These are phyloP conservation scores for Leccinum truebloodii DNA, from an alignment of 768 basidiomycete species.

Conservation along the genomic window DNA sequence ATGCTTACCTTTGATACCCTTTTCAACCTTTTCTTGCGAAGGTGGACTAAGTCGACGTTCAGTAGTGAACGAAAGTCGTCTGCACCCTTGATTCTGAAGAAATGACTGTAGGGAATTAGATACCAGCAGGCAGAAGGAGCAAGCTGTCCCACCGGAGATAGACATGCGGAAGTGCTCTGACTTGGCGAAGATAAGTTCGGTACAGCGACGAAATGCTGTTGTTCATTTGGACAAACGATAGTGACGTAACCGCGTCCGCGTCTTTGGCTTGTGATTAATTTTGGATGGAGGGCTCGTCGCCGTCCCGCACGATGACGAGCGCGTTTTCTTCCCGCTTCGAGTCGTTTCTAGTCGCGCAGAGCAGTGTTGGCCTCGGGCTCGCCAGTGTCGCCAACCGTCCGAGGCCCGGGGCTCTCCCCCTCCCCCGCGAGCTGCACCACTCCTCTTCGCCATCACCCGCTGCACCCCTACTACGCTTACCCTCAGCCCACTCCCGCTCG, in stretches of 20 bases:
- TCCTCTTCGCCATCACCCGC: slow-evolving; percentile 7
- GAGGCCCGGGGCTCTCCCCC: slow-evolving; percentile 7
- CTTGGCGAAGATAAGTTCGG: slow-evolving; percentile 42
- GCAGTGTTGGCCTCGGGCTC: not conserved
- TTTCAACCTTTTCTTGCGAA: slow-evolving; percentile 45
- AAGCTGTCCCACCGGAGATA: slow-evolving; percentile 44
- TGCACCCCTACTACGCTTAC: slow-evolving; percentile 22
- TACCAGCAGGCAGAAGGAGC: not conserved
- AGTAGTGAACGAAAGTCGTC: slow-evolving; percentile 59
- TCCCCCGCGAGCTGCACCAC: slow-evolving; percentile 19
- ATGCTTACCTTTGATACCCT: slow-evolving; percentile 50
- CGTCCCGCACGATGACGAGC: slow-evolving; percentile 12
- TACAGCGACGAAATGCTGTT: slow-evolving; percentile 35
- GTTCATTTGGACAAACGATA: not conserved
- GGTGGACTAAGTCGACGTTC: slow-evolving; percentile 30
- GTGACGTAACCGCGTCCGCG: slow-evolving; percentile 12
- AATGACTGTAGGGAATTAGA: slow-evolving; percentile 45
- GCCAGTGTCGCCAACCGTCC: slow-evolving; percentile 1
- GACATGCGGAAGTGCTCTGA: slow-evolving; percentile 42
- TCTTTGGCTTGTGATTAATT: slow-evolving; percentile 6
- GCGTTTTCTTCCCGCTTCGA: slow-evolving; percentile 5
- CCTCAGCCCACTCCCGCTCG: slow-evolving; percentile 4
- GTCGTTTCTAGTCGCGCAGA: slow-evolving; percentile 1
- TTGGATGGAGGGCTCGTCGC: slow-evolving; percentile 17
- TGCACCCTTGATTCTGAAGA: slow-evolving; percentile 59